Evolutionary conservation across 1,284 basidiomycete species (phyloP), one percentile per base, ranked within the genome.

Genomic region (Kalmanozyma brasiliensis): DNA sequence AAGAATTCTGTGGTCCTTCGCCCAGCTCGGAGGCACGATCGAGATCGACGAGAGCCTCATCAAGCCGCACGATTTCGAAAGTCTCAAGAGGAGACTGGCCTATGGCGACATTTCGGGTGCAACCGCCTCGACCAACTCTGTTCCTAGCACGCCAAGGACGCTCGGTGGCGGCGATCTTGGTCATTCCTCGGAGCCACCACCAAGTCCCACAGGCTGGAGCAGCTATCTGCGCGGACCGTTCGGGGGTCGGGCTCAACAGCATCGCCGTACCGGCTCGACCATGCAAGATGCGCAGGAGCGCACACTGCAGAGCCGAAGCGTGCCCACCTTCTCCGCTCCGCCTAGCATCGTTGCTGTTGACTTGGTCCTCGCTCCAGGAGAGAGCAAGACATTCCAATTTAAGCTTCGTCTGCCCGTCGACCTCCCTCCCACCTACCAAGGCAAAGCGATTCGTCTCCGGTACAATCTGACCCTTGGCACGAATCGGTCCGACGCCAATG

Each of bases 391-490:
- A 65, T 94, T 59, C 41, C 44, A 62, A 14, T 77, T 81, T 48
- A 44, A 52, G 20, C 49, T 79, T 11, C 58, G 41, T 2, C 40
- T 81, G 29, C 77, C 95, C 0, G 84, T 88, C 6, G 88, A 88
- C 55, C 85, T 98, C 0, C 95, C 95, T 0, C 95, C 95, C 0
- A 92, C 93, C 0, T 96, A 91, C 84, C 87, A 88, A 36, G 95
- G 95, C 2, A 89, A 90, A 47, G 86, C 89, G 1, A 86, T 97
- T 65, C 87, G 86, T 73, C 94, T 98, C 82, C 89, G 89, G 9
- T 98, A 98, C 80, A 89, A 93, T 71, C 87, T 98, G 11, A 86
- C 91, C 10, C 86, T 98, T 1, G 93, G 94, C 1, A 90, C 90
- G 0, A 94, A 91, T 83, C 87, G 92, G 4, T 47, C 74, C 38